These are phyloP conservation scores for Daedaleopsis sinensis DNA, from an alignment of 768 basidiomycete genomes.

Conservation along the genomic window DNA sequence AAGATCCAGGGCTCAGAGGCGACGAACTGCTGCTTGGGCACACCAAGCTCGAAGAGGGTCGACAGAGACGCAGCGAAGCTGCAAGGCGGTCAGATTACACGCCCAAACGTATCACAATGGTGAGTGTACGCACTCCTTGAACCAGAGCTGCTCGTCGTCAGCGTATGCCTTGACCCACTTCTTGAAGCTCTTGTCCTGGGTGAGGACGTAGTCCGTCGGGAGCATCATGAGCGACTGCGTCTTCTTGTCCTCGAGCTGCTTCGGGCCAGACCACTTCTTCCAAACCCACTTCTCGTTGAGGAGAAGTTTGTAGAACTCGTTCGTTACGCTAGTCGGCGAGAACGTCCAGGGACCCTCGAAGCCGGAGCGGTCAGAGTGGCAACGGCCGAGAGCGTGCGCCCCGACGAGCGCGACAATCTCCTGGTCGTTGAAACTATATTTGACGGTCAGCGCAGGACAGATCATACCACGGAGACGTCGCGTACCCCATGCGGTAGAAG, in stretches of 20 bases:
- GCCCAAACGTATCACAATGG: background rate
- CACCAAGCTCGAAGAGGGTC: slow-evolving; percentile 91
- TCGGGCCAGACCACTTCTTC: slow-evolving; percentile 94
- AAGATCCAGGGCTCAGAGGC: slow-evolving; percentile 76
- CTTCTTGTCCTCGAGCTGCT: slow-evolving; percentile 92
- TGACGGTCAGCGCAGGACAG: background rate
- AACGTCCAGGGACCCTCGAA: slow-evolving; percentile 96
- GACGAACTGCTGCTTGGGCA: slow-evolving; percentile 79
- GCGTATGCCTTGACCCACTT: slow-evolving; percentile 89
- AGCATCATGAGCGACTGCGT: slow-evolving; percentile 94
- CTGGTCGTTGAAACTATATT: slow-evolving; percentile 84
- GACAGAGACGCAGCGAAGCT: slow-evolving; percentile 84
- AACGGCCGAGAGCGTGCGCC: slow-evolving; percentile 94
- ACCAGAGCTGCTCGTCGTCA: slow-evolving; percentile 82
- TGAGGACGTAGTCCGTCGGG: slow-evolving; percentile 88
- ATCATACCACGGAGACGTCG: background rate
- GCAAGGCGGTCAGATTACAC: slow-evolving; percentile 12
- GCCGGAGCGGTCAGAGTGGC: slow-evolving; percentile 81
- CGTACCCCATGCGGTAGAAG: slow-evolving; percentile 87
- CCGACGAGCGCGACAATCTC: slow-evolving; percentile 96
- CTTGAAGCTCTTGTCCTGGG: slow-evolving; percentile 91
- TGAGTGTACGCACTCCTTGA: slow-evolving; percentile 76
- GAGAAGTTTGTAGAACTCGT: slow-evolving; percentile 86
- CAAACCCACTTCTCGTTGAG: slow-evolving; percentile 93
- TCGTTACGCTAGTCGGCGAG: slow-evolving; percentile 86